Evolutionary conservation across 2,329 filamentous ascomycete species (phyloP).

Genomic region (Metarhizium brunneum): DNA sequence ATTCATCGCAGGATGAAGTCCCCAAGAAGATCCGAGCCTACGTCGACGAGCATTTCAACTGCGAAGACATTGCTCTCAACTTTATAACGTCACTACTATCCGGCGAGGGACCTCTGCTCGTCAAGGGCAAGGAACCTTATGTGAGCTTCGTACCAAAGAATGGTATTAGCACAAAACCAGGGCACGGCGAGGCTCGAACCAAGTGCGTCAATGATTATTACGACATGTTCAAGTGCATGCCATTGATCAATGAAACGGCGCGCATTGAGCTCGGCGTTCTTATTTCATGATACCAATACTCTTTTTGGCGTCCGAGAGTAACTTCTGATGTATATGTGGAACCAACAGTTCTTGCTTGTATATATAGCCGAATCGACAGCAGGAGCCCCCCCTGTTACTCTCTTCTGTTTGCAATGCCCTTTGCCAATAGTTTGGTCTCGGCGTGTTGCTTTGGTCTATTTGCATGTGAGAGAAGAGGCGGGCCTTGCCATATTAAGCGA

Average conservation of each 20-base stretch:
- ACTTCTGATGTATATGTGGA: background rate
- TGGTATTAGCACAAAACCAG: conserved; percentile 24
- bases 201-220: conserved; percentile 26
- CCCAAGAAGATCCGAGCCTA: conserved; percentile 23
- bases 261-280: conserved; percentile 23
- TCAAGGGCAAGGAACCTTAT: conserved; percentile 22
- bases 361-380: too few relatives aligned
- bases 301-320: too few relatives aligned
- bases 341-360: too few relatives aligned
- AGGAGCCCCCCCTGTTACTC: too few relatives aligned
- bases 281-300: conserved; percentile 11
- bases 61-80: conserved; percentile 31
- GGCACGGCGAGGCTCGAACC: conserved; percentile 24
- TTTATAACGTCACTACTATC: conserved; percentile 25
- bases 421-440: too few relatives aligned
- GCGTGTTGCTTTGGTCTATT: background rate
- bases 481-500: too few relatives aligned
- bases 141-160: conserved; percentile 20
- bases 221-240: conserved; percentile 24
- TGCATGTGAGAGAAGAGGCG: background rate
- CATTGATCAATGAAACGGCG: conserved; percentile 23
- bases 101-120: conserved; percentile 23
- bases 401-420: too few relatives aligned
- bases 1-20: conserved; percentile 24
- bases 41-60: conserved; percentile 29